phyloP scores from a whole-genome alignment of 148 eudicot species.

The Cornus suecica region DNA sequence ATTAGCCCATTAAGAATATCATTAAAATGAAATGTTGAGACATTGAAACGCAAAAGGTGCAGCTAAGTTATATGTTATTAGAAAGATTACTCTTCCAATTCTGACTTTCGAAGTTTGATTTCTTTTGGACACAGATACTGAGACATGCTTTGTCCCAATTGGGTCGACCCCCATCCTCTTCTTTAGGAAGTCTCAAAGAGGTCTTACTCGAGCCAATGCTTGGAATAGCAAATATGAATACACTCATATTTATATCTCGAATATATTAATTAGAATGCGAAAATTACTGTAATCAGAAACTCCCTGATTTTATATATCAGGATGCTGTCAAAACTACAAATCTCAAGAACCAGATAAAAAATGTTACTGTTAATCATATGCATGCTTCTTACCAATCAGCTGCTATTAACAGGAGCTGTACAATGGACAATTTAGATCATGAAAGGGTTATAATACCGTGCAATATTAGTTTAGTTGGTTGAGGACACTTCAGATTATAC shows the following conservation, averaged over 20 bases:
- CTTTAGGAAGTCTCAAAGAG: too few species aligned
- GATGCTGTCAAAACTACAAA: background rate
- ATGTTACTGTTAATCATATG: background rate
- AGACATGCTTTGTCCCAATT: too few species aligned
- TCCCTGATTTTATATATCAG: background rate
- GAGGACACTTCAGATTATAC: background rate
- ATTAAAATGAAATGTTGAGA: background rate
- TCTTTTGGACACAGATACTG: too few species aligned
- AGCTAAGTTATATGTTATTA: background rate
- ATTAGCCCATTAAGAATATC: background rate
- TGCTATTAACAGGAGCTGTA: background rate
- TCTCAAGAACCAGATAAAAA: background rate
- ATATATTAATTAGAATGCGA: background rate
- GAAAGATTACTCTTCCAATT: background rate
- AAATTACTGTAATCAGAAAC: background rate
- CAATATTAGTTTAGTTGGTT: too few species aligned
- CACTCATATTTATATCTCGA: background rate
- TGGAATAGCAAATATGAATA: background rate
- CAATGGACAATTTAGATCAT: background rate
- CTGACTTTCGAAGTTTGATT: background rate
- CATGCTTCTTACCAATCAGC: slow-evolving; percentile 2
- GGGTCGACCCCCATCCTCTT: too few species aligned
- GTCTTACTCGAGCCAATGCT: too few species aligned
- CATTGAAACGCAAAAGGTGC: background rate
- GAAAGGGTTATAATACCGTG: too few species aligned